Evolutionary conservation across 148 eudicot genomes (phyloP), one percentile per base, ranked within the genome.

Genomic region (Limonium bicolor): DNA sequence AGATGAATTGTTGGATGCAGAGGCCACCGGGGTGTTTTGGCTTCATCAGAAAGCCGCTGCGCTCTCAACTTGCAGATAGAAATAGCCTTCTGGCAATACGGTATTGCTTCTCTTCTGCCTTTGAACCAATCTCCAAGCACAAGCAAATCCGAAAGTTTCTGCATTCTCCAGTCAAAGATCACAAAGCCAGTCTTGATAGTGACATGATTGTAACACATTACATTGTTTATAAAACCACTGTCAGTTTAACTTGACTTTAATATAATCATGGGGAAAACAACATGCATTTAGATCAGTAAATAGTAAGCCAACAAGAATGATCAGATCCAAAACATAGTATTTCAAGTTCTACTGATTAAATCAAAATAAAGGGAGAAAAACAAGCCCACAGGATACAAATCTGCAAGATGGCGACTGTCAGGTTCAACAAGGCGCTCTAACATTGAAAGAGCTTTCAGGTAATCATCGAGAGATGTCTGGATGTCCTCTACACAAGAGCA

Each of bases 91-190:
- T 90, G 49, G 54, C 95, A 90, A 53, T 85, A 85, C 2, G 94
- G 93, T 38, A 81, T 76, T 54, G 99, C 95, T 61, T 85, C 93
- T 50, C n/a, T n/a, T 76, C 50, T 41, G 78, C 69, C 60, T 63
- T 80, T 45, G 78, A 77, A 41, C 95, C 93, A 58, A 78, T 62
- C 69, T 90, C 93, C 33, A 90, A 56, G 48, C 88, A 75, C 52
- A 90, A 51, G 62, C 95, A 80, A 36, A 90, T 85, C 65, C 95
- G 82, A 55, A 84, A 85, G 49, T 85, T 90, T 67, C 99, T 85
- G 68, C 8, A 45, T 15, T 50, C 34, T 50, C 17, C 22, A 28
- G 77, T 88, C 51, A 88, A n/a, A 77, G 81, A 70, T 46, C 54
- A 51, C 55, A 35, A 40, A 23, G 14, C 25, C 15, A n/a, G n/a